phyloP scores from a whole-genome alignment of 2,329 filamentous ascomycete genomes.

The Arthroderma uncinatum region DNA sequence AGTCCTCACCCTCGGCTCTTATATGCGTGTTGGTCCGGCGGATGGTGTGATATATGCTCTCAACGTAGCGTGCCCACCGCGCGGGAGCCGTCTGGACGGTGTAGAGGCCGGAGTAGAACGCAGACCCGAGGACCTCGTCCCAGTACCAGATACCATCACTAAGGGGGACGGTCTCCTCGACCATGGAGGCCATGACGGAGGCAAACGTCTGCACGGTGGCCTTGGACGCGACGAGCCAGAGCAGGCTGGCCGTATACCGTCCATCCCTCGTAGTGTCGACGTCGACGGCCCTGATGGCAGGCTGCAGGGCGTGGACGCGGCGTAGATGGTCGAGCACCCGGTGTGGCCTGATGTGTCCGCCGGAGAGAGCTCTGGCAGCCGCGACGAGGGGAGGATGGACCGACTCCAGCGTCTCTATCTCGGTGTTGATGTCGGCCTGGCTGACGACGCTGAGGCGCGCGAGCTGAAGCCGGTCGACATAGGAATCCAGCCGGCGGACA shows the following conservation, averaged over 20 bases:
- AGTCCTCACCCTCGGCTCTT: constrained; percentile 10
- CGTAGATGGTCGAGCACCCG: constrained; percentile 49
- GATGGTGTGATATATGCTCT: constrained; percentile 56
- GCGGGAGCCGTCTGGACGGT: constrained; percentile 74
- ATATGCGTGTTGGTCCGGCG: constrained; percentile 20
- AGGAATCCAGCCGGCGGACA: constrained; percentile 46
- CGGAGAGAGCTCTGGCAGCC: constrained; percentile 60
- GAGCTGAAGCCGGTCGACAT: constrained; percentile 48
- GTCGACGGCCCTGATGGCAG: constrained; percentile 6
- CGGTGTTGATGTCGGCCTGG: background rate
- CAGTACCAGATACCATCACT: constrained; percentile 90
- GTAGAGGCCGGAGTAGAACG: constrained; percentile 68
- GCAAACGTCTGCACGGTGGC: constrained; percentile 87
- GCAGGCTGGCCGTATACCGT: constrained; percentile 61
- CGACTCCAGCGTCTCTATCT: constrained; percentile 19
- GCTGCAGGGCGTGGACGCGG: constrained; percentile 39
- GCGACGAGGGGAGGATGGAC: constrained; percentile 43
- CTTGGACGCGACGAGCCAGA: constrained; percentile 86
- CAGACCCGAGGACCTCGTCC: constrained; percentile 75
- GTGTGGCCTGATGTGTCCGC: background rate
- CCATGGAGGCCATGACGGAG: constrained; percentile 59
- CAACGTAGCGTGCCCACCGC: constrained; percentile 60
- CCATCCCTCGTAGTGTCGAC: background rate
- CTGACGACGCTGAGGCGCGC: background rate
- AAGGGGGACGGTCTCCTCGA: constrained; percentile 73